Evolutionary conservation across 2,329 filamentous ascomycete genomes (phyloP), one percentile per base, ranked within the genome.

Genomic region (Phyllosticta capitalensis): DNA sequence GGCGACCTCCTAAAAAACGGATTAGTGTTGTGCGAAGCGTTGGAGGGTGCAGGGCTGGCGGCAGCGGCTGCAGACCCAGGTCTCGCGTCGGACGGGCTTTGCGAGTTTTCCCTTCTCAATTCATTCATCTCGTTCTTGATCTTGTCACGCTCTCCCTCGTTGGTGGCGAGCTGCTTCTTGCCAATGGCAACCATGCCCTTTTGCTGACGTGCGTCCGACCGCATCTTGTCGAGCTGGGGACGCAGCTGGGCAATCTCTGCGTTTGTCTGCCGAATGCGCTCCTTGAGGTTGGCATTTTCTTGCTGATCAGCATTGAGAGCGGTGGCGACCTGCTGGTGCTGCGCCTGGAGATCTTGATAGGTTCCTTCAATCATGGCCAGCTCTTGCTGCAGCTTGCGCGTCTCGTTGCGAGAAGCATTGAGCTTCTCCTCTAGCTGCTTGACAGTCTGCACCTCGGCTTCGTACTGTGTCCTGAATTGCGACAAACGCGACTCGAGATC

Each of bases 131-230:
- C 92, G 1, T 79, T 77, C 76, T 91, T 92, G 48, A 96, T 78
- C 77, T 90, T 92, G 62, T 97, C 92, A 30, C 89, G 84, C 72
- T 97, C 92, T 54, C 83, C 83, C 73, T 99, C 94, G 60, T 88
- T 90, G 0, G 92, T 96, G 38, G 87, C 84, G 62, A 97, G 79
- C 75, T 99, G 94, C 77, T 99, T 99, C 80, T 95, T 97, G 77
- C 96, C 96, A 76, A 99, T 99, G 51, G 94, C 92, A 28, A 95
- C 92, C 64, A 97, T 80, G 19, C 94, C 94, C 76, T 95, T 97
- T 70, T 97, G 92, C 72, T 97, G 94, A 50, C 94, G 86, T 24
- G 91, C 91, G 66, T 96, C 91, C 12, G 88, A 90, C 71, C 89
- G 91, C 67, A 95, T 81, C 78, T 96, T 97, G 72, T 99, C 94